phyloP scores from a whole-genome alignment of 345 rosid species.

The Geranium brycei region DNA sequence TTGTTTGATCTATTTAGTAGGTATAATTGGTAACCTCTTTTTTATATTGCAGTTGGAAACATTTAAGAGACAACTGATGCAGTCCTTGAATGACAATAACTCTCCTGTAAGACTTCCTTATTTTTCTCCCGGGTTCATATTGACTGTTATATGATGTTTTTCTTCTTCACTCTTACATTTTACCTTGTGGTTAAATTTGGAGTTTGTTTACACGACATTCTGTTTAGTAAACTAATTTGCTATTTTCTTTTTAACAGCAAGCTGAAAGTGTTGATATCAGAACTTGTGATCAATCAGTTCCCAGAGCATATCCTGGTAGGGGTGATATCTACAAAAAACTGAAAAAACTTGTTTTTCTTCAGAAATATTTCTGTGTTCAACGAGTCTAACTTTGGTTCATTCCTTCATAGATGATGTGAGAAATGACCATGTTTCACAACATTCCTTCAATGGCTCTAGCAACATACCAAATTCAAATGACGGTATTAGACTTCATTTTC shows the following conservation, averaged over 20 bases:
- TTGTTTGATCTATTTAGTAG: neutral
- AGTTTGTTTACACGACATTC: neutral
- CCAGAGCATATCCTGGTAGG: conserved; percentile 39
- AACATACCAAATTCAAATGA: conserved; percentile 30
- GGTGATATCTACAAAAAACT: conserved; percentile 13
- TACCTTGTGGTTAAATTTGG: neutral
- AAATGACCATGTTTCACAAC: conserved; percentile 29
- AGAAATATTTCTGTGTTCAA: neutral
- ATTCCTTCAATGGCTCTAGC: conserved; percentile 24
- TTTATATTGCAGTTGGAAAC: conserved; percentile 51
- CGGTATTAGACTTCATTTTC: conserved; percentile 28
- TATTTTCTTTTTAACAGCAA: conserved; percentile 20
- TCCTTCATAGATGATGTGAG: conserved; percentile 31
- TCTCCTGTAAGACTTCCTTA: conserved; percentile 41
- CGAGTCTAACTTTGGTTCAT: neutral
- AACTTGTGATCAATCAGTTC: conserved; percentile 48
- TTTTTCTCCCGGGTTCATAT: neutral
- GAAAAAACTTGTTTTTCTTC: neutral
- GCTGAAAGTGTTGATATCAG: conserved; percentile 53
- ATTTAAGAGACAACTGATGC: conserved; percentile 89
- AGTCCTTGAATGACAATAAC: conserved; percentile 63
- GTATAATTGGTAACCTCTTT: neutral
- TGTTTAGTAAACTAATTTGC: neutral
- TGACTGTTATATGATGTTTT: neutral
- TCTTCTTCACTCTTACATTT: neutral